Conservation (phyloP, 441 rosid genomes). For the Biscutella auriculata region DNA sequence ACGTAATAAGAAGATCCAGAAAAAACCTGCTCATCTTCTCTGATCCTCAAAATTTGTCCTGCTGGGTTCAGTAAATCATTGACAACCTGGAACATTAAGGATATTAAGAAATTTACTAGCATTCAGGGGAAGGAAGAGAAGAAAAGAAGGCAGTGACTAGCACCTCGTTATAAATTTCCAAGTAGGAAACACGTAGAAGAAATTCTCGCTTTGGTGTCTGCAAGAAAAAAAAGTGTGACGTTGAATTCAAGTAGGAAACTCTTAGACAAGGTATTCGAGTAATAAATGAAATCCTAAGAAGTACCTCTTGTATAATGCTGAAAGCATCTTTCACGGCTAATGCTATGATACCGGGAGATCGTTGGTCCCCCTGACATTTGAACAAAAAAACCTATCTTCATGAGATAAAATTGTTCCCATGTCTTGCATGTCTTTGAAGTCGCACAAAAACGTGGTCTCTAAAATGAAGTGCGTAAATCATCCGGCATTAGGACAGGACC, state of each 20-base stretch:
- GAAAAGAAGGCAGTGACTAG: constrained; percentile 12
- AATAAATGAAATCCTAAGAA: constrained; percentile 8
- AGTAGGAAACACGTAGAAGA: constrained; percentile 92
- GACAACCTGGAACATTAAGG: constrained; percentile 58
- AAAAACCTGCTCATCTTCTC: constrained; percentile 93
- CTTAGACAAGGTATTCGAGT: constrained; percentile 11
- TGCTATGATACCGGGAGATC: constrained; percentile 97
- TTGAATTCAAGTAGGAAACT: constrained; percentile 12
- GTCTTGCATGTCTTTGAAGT: constrained; percentile 1
- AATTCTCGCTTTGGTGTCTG: constrained; percentile 90
- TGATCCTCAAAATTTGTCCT: constrained; percentile 88
- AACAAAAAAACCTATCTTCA: constrained; percentile 10
- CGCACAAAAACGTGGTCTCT: neutral
- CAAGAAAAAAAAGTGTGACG: constrained; percentile 16
- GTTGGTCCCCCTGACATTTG: constrained; percentile 90
- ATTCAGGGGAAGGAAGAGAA: constrained; percentile 4
- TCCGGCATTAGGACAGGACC: neutral
- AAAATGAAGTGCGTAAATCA: neutral
- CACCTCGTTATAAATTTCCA: constrained; percentile 96
- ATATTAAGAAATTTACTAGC: constrained; percentile 11
- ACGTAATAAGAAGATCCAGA: constrained; percentile 1
- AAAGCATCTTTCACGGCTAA: constrained; percentile 95
- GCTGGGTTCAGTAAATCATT: constrained; percentile 94
- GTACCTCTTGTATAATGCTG: constrained; percentile 95
- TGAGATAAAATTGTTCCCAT: constrained; percentile 3